Conservation (phyloP, 2,329 filamentous ascomycete genomes). For the Metarhizium guizhouense region DNA sequence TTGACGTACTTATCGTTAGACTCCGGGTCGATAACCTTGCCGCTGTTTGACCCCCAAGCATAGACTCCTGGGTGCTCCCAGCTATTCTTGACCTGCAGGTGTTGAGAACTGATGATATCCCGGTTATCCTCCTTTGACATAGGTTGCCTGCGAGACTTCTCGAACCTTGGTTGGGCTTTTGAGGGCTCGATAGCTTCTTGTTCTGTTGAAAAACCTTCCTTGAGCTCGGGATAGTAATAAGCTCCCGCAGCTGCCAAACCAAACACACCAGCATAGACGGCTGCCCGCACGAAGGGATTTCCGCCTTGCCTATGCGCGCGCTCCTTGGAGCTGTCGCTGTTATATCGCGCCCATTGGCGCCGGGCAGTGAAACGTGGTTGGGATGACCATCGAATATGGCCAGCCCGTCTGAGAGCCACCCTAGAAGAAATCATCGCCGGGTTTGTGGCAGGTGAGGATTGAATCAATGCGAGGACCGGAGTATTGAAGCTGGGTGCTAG, state of each 20-base stretch:
- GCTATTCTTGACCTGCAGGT: conserved; percentile 78
- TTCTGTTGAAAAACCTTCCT: conserved; percentile 11
- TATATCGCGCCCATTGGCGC: conserved; percentile 22
- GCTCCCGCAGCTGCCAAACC: conserved; percentile 29
- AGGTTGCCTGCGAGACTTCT: conserved; percentile 51
- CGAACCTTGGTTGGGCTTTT: conserved; percentile 54
- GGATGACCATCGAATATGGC: conserved; percentile 13
- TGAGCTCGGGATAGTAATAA: conserved; percentile 29
- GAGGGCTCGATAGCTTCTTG: conserved; percentile 10
- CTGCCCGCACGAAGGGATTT: conserved; percentile 11
- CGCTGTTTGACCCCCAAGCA: conserved; percentile 83
- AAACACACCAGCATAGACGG: conserved; percentile 23
- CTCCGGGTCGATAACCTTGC: conserved; percentile 76
- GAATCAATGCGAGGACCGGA: not conserved
- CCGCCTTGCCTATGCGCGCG: conserved; percentile 15
- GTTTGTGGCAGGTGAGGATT: not conserved
- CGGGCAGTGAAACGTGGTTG: conserved; percentile 12
- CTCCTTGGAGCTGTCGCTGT: conserved; percentile 14
- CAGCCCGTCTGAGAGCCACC: conserved; percentile 18
- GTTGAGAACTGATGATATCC: conserved; percentile 73
- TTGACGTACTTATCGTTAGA: conserved; percentile 73
- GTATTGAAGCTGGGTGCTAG: not conserved
- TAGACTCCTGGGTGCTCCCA: conserved; percentile 81
- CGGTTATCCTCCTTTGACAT: conserved; percentile 62
- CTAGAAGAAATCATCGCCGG: conserved; percentile 22